Evolutionary conservation across 2,329 filamentous ascomycete species (phyloP), one percentile per base, ranked within the genome.

Genomic region (Claviceps digitariae): DNA sequence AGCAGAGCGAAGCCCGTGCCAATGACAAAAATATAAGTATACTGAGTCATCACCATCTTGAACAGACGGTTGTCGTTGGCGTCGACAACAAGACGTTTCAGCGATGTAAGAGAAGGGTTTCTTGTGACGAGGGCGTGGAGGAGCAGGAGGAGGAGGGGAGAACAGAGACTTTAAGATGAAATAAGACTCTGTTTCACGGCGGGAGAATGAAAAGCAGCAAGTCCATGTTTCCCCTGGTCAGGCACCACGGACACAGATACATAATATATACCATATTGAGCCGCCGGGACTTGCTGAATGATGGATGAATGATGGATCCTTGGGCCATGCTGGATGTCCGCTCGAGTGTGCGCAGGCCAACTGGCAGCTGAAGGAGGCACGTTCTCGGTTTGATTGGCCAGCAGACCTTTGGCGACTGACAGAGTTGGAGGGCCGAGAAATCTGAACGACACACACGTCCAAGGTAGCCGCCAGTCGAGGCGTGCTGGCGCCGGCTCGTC

Each of bases 1-100:
- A 88, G 79, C 67, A 87, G 69, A 71, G 84, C 84, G 75, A 88
- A 87, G 62, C 83, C 71, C 27, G 83, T 87, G 79, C 84, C 84
- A 60, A 88, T 83, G 72, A 73, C 84, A 66, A 88, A 87, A 63
- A 88, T 68, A 67, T 88, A 87, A 61, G 76, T 80, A 67, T 85
- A 87, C 61, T 82, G 66, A 62, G 77, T 66, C 61, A 84, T 75
- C 62, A 69, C 68, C 77, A 81, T 82, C 58, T 70, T 78, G 60
- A 52, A 55, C 41, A 46, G 27, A 5, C 54, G 36, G 43, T 51
- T 43, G 29, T 36, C 29, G 38, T 46, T 5, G 27, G 13, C 50
- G 50, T 46, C 50, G 48, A 50, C 48, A 50, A 50, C 47, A 41
- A 43, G n/a, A 43, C 48, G 48, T 47, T 47, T 47, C 15, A 20